Conservation (phyloP, 441 rosid genomes). For the Corymbia calophylla region DNA sequence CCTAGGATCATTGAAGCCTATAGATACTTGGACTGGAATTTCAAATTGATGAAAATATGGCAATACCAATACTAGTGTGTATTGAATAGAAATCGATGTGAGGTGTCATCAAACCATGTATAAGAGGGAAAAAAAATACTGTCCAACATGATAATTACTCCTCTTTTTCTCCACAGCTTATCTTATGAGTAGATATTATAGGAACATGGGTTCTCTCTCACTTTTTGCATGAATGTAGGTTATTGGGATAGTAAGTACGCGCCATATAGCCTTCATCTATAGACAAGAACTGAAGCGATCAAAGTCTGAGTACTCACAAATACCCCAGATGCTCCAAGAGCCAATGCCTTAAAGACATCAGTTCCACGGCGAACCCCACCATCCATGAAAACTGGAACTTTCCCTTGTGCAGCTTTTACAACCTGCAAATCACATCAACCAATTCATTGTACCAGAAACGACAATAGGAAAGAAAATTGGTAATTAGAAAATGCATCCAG, state of each 20-base stretch:
- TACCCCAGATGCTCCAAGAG: constrained; percentile 89
- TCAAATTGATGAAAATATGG: not conserved
- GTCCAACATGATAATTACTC: not conserved
- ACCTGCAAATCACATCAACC: constrained; percentile 30
- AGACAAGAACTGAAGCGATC: not conserved
- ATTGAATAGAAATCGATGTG: not conserved
- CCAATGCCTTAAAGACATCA: constrained; percentile 90
- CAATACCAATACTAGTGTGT: not conserved
- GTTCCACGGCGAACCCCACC: constrained; percentile 95
- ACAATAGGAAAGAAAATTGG: not conserved
- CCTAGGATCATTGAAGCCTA: not conserved
- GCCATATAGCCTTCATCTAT: not conserved
- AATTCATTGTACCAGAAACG: not conserved
- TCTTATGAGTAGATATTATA: not conserved
- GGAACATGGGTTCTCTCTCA: not conserved
- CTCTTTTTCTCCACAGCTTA: not conserved
- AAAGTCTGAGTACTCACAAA: constrained; percentile 51
- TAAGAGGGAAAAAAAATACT: not conserved
- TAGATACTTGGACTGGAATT: not conserved
- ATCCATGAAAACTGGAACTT: constrained; percentile 73
- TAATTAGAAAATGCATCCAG: too few species aligned
- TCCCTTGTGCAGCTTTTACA: constrained; percentile 76
- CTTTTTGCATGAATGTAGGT: not conserved
- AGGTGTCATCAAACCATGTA: not conserved
- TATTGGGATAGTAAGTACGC: not conserved